These are phyloP conservation scores for Trametes pubescens DNA, from an alignment of 1,284 basidiomycete genomes.

Conservation along the genomic window DNA sequence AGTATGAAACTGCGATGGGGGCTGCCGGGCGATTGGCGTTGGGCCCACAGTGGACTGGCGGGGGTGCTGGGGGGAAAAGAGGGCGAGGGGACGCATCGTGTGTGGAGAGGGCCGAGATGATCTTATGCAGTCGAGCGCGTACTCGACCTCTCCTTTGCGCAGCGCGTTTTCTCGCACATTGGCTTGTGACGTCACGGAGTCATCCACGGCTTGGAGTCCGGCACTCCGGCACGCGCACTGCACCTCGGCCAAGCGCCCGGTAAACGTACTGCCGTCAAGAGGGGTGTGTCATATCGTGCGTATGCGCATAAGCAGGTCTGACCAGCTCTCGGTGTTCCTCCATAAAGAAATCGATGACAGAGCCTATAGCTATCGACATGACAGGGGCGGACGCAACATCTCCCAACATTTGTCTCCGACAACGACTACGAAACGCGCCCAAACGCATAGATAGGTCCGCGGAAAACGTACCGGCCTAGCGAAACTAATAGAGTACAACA, in stretches of 20 bases:
- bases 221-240: conserved; percentile 7
- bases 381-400: not conserved
- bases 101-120: conserved; percentile 11
- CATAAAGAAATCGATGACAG: not conserved
- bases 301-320: conserved; percentile 5
- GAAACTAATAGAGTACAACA: conserved; percentile 31
- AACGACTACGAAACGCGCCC: conserved; percentile 14
- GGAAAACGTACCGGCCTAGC: conserved; percentile 23
- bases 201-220: conserved; percentile 15
- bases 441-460: conserved; percentile 21
- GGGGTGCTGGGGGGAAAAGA: not conserved
- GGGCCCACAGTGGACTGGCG: conserved; percentile 4
- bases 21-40: conserved; percentile 15
- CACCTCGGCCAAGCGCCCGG: not conserved
- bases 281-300: too few species aligned
- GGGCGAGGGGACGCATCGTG: conserved; percentile 9
- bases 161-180: conserved; percentile 1
- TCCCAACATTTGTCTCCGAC: not conserved
- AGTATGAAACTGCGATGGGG: conserved; percentile 17
- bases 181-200: conserved; percentile 13
- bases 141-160: conserved; percentile 3
- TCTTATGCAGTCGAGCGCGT: conserved; percentile 18
- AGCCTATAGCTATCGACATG: not conserved
- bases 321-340: conserved; percentile 3
- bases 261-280: conserved; percentile 1